Evolutionary conservation across 2,329 filamentous ascomycete genomes (phyloP), one percentile per base, ranked within the genome.

Genomic region (Trichoderma atroviride): DNA sequence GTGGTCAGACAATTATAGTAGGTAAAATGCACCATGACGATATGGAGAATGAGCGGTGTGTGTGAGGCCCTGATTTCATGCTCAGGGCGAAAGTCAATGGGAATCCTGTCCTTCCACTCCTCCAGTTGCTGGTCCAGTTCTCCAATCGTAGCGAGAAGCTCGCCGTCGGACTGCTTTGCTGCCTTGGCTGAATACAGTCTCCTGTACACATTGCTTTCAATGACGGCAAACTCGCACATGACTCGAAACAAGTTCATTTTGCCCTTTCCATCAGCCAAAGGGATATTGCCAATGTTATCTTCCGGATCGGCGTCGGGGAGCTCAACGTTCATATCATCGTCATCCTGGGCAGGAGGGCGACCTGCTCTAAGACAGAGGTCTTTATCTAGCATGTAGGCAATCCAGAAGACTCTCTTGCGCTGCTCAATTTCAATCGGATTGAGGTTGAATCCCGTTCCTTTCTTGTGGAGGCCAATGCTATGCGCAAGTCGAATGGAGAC

Each of bases 1-100:
- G 96, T 99, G 0, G 95, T 97, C 63, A 99, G 82, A 75, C 94
- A 97, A 79, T 99, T 99, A 83, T 98, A 98, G 80, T 99, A 99
- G 1, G 93, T 91, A 76, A 99, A 96, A 79, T 99, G 96, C 69
- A 99, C 83, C 78, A 97, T 93, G 71, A 97, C 94, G 64, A 99
- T 89, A 73, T 98, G 95, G 24, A 99, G 84, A 24, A 98, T 94
- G n/a, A 98, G 85, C 0, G 95, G 94, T 0, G 94, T 96, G 78
- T 97, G 93, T 0, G 91, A 92, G 0, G 93, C 93, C 79, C 94
- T 94, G 79, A 99, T 98, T 79, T 97, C 94, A 78, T 97, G 90
- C 79, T 98, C 96, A 0, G 96, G 96, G n/a, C 96, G 89, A 82
- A 97, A 98, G 76, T 98, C 96, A 69, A 97, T 87, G 2, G 96